Evolutionary conservation across 2,329 filamentous ascomycete genomes (phyloP).

Genomic region (Plectosphaerella sp.): DNA sequence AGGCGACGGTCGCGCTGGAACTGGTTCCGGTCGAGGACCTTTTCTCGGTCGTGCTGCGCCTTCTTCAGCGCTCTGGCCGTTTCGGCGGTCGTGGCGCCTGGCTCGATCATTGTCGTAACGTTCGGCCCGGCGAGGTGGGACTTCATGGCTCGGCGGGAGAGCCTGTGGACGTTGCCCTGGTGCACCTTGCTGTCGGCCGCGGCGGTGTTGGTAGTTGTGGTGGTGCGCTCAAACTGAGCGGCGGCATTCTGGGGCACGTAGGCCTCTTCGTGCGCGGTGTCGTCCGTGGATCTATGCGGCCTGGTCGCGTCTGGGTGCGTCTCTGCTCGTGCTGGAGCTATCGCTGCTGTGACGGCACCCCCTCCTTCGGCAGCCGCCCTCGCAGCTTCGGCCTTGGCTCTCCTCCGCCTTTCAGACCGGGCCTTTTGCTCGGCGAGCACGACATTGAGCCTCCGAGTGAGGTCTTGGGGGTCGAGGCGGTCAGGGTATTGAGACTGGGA

Average conservation of each 20-base stretch:
- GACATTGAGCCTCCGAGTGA: conserved; percentile 45
- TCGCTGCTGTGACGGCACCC: not conserved
- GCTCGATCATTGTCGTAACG: conserved; percentile 10
- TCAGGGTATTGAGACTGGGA: conserved; percentile 15
- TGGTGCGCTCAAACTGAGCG: conserved; percentile 48
- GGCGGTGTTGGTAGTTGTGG: conserved; percentile 35
- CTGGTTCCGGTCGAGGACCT: conserved; percentile 34
- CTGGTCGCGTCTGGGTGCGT: conserved; percentile 3
- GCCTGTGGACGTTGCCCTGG: conserved; percentile 30
- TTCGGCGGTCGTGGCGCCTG: conserved; percentile 25
- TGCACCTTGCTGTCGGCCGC: conserved; percentile 19
- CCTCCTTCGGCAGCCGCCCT: conserved; percentile 6
- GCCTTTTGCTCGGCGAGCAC: conserved; percentile 47
- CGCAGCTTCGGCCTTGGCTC: conserved; percentile 18
- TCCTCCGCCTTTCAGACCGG: conserved; percentile 28
- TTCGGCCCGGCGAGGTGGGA: conserved; percentile 29
- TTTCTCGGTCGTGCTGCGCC: conserved; percentile 32
- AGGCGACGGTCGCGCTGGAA: conserved; percentile 34
- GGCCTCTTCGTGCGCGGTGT: conserved; percentile 10
- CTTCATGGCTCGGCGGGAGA: conserved; percentile 37
- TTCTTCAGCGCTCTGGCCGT: conserved; percentile 30
- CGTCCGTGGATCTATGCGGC: conserved; percentile 1
- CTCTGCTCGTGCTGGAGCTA: conserved; percentile 2
- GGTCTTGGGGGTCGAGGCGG: conserved; percentile 49
- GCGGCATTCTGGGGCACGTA: conserved; percentile 52